A percentile compares a stretch with the other conserved stretches of the same genome.
Evolutionary conservation across 345 rosid species (phyloP).

Genomic region (Erysimum cheiranthoides): DNA sequence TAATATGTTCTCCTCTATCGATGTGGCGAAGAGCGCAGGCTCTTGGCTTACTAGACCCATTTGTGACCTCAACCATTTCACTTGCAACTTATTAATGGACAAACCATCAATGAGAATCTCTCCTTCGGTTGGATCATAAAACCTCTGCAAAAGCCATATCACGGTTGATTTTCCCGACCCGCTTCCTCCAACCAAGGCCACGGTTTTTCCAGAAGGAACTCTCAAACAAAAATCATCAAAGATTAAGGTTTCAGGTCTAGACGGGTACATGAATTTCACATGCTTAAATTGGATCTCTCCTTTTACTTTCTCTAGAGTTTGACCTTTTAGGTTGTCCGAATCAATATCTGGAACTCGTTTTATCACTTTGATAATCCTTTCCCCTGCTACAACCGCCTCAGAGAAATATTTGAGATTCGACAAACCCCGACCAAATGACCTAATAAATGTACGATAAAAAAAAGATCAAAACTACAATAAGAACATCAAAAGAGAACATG

Average conservation of each 20-base stretch:
- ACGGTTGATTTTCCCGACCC: conserved; percentile 94
- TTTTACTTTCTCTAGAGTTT: conserved; percentile 63
- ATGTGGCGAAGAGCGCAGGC: conserved; percentile 81
- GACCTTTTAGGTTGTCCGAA: conserved; percentile 69
- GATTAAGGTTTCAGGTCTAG: conserved; percentile 73
- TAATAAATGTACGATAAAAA: conserved; percentile 68
- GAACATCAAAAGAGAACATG: conserved; percentile 64
- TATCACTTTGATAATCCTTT: conserved; percentile 69
- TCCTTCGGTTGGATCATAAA: conserved; percentile 78
- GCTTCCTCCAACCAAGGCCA: conserved; percentile 88
- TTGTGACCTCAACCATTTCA: conserved; percentile 80
- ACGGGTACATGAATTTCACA: conserved; percentile 81
- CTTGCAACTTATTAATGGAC: conserved; percentile 66
- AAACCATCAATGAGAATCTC: conserved; percentile 87
- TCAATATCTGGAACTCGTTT: conserved; percentile 76
- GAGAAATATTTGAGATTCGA: conserved; percentile 73
- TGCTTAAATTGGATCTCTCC: conserved; percentile 85
- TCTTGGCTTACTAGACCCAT: conserved; percentile 93
- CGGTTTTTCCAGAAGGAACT: conserved; percentile 84
- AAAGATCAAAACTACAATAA: conserved; percentile 62
- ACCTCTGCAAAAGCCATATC: conserved; percentile 77
- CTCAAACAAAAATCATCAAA: conserved; percentile 71
- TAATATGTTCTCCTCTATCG: conserved; percentile 79
- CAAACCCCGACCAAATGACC: conserved; percentile 65
- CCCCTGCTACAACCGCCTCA: conserved; percentile 71